Evolutionary conservation across 768 basidiomycete genomes (phyloP).

Genomic region (Lactarius sp.): DNA sequence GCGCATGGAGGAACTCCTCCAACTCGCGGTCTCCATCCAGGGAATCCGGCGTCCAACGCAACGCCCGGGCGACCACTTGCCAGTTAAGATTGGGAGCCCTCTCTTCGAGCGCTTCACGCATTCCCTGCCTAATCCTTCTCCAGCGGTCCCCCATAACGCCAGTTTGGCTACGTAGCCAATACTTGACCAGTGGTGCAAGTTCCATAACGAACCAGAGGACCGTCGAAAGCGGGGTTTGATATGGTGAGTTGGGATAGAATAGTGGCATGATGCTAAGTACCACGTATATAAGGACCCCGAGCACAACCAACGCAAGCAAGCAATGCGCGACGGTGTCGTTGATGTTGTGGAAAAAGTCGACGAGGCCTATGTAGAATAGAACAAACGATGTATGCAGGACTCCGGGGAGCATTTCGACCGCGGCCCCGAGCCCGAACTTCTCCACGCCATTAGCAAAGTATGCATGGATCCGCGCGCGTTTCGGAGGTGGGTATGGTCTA

Average conservation of each 20-base stretch:
- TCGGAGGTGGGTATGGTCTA: not conserved
- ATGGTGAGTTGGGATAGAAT: not conserved
- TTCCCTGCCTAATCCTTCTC: not conserved
- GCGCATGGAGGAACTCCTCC: constrained; percentile 1
- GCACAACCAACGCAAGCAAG: not conserved
- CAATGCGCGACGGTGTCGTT: not conserved
- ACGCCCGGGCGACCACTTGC: not conserved
- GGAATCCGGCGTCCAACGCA: not conserved
- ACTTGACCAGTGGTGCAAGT: not conserved
- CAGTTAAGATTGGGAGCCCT: not conserved
- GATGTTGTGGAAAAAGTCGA: not conserved
- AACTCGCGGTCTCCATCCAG: not conserved
- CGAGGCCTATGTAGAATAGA: not conserved
- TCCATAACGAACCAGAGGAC: not conserved
- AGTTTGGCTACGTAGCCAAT: not conserved
- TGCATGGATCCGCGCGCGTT: not conserved
- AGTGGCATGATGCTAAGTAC: not conserved
- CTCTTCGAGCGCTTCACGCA: constrained; percentile 1
- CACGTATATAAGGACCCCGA: not conserved
- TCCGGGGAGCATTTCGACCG: constrained; percentile 36
- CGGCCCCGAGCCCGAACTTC: constrained; percentile 36
- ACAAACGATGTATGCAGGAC: not conserved
- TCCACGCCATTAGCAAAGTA: constrained; percentile 37
- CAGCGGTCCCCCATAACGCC: too few species aligned
- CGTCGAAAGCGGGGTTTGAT: not conserved